These are phyloP conservation scores for Dictyostelium brefeldianum DNA, from an alignment of 78 protist species.

Conservation along the genomic window DNA sequence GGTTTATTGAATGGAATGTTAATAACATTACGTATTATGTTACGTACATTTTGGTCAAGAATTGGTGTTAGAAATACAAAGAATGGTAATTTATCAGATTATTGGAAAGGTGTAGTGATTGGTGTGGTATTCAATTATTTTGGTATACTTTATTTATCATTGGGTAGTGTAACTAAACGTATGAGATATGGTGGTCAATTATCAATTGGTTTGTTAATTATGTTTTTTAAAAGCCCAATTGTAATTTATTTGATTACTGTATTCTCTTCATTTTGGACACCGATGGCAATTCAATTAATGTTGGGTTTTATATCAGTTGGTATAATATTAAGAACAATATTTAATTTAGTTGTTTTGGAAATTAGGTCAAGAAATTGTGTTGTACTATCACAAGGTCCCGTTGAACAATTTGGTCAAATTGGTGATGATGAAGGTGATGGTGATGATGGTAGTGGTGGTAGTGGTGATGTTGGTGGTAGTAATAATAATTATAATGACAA, in stretches of 20 bases:
- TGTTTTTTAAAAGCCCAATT: slow-evolving; percentile 50
- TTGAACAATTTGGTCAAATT: slow-evolving; percentile 14
- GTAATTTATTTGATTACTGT: slow-evolving; percentile 32
- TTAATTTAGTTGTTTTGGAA: slow-evolving; percentile 31
- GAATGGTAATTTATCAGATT: slow-evolving; percentile 22
- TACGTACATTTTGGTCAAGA: slow-evolving; percentile 64
- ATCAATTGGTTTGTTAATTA: slow-evolving; percentile 44
- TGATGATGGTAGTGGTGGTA: neutral
- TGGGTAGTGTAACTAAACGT: slow-evolving; percentile 32
- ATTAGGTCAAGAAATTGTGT: slow-evolving; percentile 59
- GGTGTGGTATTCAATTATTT: slow-evolving; percentile 56
- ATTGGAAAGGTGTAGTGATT: slow-evolving; percentile 48
- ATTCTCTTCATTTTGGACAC: slow-evolving; percentile 63
- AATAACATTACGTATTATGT: slow-evolving; percentile 46
- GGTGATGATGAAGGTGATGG: neutral
- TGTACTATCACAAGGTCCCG: slow-evolving; percentile 34
- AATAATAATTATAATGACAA: neutral
- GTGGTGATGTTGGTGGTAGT: neutral
- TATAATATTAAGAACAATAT: neutral
- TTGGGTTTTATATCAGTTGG: neutral
- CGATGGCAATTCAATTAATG: slow-evolving; percentile 1
- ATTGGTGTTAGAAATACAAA: slow-evolving; percentile 2
- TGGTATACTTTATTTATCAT: slow-evolving; percentile 33
- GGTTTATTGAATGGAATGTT: slow-evolving; percentile 37
- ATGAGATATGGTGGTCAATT: slow-evolving; percentile 72